These are phyloP conservation scores for Pyrus pyrifolia DNA, from an alignment of 306 rosid species.

Conservation along the genomic window DNA sequence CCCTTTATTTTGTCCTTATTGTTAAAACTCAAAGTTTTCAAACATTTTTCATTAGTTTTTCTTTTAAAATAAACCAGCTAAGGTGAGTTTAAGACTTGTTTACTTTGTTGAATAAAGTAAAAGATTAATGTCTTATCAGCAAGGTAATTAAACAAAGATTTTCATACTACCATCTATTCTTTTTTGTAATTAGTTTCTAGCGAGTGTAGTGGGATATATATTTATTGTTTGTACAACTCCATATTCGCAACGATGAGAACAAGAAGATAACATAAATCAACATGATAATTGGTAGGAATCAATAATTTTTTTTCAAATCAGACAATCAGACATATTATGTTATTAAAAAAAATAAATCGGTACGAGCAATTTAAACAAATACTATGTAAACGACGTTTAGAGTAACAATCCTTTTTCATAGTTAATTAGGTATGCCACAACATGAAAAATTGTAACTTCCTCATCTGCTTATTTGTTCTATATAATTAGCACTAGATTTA, in stretches of 20 bases:
- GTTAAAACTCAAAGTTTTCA: too few relatives aligned
- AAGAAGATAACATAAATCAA: background rate
- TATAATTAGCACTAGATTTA: background rate
- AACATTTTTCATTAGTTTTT: too few relatives aligned
- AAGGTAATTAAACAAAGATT: too few relatives aligned
- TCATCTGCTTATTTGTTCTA: background rate
- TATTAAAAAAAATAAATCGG: too few relatives aligned
- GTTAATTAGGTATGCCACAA: background rate
- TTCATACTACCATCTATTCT: too few relatives aligned
- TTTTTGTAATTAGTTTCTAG: background rate
- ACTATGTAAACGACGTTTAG: background rate
- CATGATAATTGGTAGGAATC: background rate
- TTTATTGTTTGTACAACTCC: background rate
- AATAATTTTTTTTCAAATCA: too few relatives aligned
- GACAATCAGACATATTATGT: background rate
- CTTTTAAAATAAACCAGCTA: background rate
- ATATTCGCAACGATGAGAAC: background rate
- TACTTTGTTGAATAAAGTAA: too few relatives aligned
- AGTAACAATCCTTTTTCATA: background rate
- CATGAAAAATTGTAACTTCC: background rate
- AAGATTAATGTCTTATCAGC: too few relatives aligned
- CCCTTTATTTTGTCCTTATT: too few relatives aligned
- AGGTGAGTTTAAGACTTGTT: background rate
- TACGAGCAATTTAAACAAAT: background rate
- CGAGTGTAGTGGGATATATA: background rate